Evolutionary conservation across 2,329 filamentous ascomycete species (phyloP).

Genomic region (Trichoderma arundinaceum): DNA sequence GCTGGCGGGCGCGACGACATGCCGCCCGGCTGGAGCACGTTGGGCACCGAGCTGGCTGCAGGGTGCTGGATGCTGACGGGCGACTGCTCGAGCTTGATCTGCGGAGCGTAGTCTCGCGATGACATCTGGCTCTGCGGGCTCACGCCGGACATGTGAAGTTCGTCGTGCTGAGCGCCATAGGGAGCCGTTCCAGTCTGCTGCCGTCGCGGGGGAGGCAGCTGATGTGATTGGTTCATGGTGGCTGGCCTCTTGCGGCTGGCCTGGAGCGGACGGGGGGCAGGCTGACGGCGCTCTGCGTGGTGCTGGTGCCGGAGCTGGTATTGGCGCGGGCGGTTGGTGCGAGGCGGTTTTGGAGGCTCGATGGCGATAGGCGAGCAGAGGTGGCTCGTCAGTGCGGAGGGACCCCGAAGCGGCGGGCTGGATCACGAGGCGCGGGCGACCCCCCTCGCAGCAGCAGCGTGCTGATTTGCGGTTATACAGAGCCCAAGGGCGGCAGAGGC

Average conservation of each 20-base stretch:
- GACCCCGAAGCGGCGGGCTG: constrained; percentile 27
- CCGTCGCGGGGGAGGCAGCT: constrained; percentile 43
- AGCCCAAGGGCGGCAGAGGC: neutral
- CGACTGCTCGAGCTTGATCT: constrained; percentile 58
- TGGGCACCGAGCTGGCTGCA: constrained; percentile 56
- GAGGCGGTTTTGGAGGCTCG: constrained; percentile 10
- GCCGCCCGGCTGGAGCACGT: constrained; percentile 64
- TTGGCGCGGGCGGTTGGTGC: neutral
- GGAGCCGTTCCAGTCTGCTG: constrained; percentile 38
- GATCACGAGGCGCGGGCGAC: constrained; percentile 32
- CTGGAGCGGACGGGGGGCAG: neutral
- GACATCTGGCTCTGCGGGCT: constrained; percentile 52
- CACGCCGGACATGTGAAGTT: constrained; percentile 61
- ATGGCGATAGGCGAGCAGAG: constrained; percentile 27
- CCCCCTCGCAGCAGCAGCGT: constrained; percentile 29
- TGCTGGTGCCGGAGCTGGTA: constrained; percentile 3
- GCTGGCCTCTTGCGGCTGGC: constrained; percentile 25
- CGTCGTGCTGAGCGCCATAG: constrained; percentile 51
- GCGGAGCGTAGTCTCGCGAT: constrained; percentile 57
- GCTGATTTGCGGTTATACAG: constrained; percentile 10
- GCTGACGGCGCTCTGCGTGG: constrained; percentile 10
- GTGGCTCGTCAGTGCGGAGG: constrained; percentile 20
- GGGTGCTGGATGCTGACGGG: constrained; percentile 33
- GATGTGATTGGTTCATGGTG: constrained; percentile 51
- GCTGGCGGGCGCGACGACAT: constrained; percentile 44